Evolutionary conservation across 2,329 filamentous ascomycete genomes (phyloP), one percentile per base, ranked within the genome.

Genomic region (Trichoderma pleuroti): DNA sequence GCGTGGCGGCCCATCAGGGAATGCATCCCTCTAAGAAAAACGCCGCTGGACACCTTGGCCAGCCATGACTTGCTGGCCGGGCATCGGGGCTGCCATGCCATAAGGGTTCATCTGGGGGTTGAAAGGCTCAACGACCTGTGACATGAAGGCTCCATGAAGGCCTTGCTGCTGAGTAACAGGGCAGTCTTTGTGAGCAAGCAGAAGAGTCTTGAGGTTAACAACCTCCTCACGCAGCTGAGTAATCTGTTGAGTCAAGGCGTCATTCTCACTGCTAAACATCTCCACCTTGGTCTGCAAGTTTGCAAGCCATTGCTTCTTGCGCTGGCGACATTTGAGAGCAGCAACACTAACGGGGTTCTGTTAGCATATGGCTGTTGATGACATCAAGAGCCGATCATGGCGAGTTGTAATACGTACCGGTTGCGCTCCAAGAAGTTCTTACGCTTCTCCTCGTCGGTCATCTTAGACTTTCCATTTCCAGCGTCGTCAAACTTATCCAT

Each of bases 401-500:
- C 2, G 16, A 18, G 28, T 61, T 2, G 11, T 56, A 67, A 32
- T 61, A 83, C 89, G 77, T 89, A 97, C 95, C 95, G 90, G 81
- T 99, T 99, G 32, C 96, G 88, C 79, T 99, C 96, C 3, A 99
- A 85, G 81, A 99, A 99, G 80, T 98, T 99, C 84, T 97, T 97
- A 54, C 96, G 88, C 85, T 99, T 99, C 84, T 99, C 96, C 78
- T 98, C 96, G 70, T 98, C 96, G 0, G 94, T 98, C 93, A 98
- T 97, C 85, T 97, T 98, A 0, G 81, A 78, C 80, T 90, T 92
- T 54, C 85, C 52, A 12, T 26, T 88, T 52, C 85, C 84, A 61
- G 88, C 84, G 34, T 85, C 86, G 7, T 88, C 85, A 63, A 88
- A 86, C 60, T 85, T 87, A 67, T 87, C 84, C 6, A 86, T 84